Evolutionary conservation across 768 basidiomycete genomes (phyloP).

Genomic region (Ephemerocybe angulata): DNA sequence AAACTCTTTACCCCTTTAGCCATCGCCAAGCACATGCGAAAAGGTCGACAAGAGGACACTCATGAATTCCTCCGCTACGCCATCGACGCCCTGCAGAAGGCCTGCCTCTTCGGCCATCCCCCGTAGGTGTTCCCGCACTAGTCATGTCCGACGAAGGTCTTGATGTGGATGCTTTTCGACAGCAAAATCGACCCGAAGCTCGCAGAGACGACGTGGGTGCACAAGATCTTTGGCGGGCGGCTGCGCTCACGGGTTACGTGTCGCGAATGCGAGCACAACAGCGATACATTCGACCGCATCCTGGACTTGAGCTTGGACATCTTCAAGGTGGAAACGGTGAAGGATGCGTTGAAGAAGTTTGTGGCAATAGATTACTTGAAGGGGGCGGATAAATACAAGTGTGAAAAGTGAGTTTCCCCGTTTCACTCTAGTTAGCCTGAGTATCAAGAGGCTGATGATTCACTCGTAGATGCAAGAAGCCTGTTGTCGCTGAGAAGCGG

Average conservation of each 20-base stretch:
- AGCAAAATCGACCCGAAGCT: constrained; percentile 70
- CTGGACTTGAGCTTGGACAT: constrained; percentile 94
- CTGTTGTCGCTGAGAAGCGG: constrained; percentile 84
- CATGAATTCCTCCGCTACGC: constrained; percentile 97
- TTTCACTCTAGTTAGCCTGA: background rate
- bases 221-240: constrained; percentile 89
- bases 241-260: constrained; percentile 91
- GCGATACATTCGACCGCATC: constrained; percentile 95
- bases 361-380: constrained; percentile 77
- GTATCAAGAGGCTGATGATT: background rate
- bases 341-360: constrained; percentile 76
- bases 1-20: constrained; percentile 38
- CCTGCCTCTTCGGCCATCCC: constrained; percentile 68
- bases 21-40: constrained; percentile 88
- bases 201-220: constrained; percentile 89
- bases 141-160: background rate
- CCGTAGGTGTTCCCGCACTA: constrained; percentile 46
- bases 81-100: constrained; percentile 86
- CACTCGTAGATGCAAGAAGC: constrained; percentile 76
- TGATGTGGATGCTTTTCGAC: constrained; percentile 7
- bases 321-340: constrained; percentile 53
- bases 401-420: constrained; percentile 82
- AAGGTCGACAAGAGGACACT: constrained; percentile 93
- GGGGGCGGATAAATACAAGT: constrained; percentile 95
- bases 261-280: constrained; percentile 73